phyloP scores from a whole-genome alignment of 306 rosid species.

The Crataegus laevigata region DNA sequence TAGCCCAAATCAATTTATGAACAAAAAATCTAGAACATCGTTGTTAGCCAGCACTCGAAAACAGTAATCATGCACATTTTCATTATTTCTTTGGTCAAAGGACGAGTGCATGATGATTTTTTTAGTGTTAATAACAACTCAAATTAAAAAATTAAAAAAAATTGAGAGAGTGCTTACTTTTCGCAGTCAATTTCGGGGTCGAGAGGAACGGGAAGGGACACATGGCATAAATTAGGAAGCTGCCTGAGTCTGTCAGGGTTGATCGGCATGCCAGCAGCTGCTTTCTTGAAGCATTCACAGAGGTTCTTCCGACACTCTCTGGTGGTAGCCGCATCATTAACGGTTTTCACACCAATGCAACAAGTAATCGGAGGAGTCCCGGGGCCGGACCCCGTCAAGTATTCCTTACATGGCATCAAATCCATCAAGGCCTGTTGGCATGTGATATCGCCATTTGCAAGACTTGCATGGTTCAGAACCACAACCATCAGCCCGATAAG shows the following conservation, averaged over 20 bases:
- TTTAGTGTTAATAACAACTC: background rate
- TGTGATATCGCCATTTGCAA: background rate
- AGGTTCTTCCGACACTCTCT: background rate
- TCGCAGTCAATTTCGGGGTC: slow-evolving; percentile 21
- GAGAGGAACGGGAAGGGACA: slow-evolving; percentile 12
- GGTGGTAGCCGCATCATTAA: slow-evolving; percentile 1
- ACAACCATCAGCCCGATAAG: background rate
- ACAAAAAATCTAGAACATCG: no score
- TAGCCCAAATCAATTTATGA: no score
- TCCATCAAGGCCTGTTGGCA: background rate
- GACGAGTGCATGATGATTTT: background rate
- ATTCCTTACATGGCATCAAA: slow-evolving; percentile 5
- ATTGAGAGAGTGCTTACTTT: slow-evolving; percentile 9
- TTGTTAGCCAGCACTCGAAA: no score
- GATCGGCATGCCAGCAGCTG: background rate
- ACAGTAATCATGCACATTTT: no score
- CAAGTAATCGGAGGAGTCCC: background rate
- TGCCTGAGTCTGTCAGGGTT: background rate
- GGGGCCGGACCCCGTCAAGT: background rate
- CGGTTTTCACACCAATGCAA: background rate
- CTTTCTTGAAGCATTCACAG: slow-evolving; percentile 9
- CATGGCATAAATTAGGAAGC: slow-evolving; percentile 7
- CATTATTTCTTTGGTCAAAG: no score
- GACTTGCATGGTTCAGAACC: background rate
- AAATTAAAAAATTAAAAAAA: background rate